phyloP scores from a whole-genome alignment of 768 basidiomycete genomes.

The Suillus discolor region DNA sequence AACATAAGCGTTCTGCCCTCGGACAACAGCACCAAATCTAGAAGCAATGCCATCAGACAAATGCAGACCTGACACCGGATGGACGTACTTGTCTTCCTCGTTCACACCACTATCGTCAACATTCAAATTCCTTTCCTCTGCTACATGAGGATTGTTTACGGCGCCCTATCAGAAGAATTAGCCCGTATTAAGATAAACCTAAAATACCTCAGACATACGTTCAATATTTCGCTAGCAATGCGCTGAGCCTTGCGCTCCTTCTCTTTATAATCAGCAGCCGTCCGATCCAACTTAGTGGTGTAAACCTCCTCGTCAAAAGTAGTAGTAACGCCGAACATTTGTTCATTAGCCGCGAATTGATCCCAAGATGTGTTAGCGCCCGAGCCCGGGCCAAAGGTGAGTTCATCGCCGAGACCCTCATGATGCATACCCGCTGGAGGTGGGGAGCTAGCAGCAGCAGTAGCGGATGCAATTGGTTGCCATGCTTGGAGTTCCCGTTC shows the following conservation, averaged over 20 bases:
- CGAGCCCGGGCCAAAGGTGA: slow-evolving; percentile 65
- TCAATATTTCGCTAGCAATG: slow-evolving; percentile 90
- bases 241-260: slow-evolving; percentile 84
- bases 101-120: slow-evolving; percentile 76
- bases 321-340: slow-evolving; percentile 89
- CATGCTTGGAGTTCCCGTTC: slow-evolving; percentile 85
- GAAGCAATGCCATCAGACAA: slow-evolving; percentile 80
- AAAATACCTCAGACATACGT: slow-evolving; percentile 49
- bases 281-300: slow-evolving; percentile 90
- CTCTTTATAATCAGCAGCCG: slow-evolving; percentile 84
- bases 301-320: slow-evolving; percentile 93
- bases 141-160: slow-evolving; percentile 80
- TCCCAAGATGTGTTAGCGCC: slow-evolving; percentile 67
- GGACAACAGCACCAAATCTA: slow-evolving; percentile 92
- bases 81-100: slow-evolving; percentile 93
- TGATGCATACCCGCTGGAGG: slow-evolving; percentile 27
- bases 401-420: slow-evolving; percentile 54
- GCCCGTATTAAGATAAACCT: slow-evolving; percentile 12
- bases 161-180: slow-evolving; percentile 44
- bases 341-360: slow-evolving; percentile 92
- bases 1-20: slow-evolving; percentile 87
- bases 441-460: slow-evolving; percentile 30
- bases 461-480: slow-evolving; percentile 48
- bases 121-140: slow-evolving; percentile 77
- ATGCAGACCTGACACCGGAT: slow-evolving; percentile 85